Percentiles rank a stretch among this genome's conserved stretches.
Evolutionary conservation across 1,139 yeast species (phyloP).

Genomic region (Zygosaccharomyces sapae): DNA sequence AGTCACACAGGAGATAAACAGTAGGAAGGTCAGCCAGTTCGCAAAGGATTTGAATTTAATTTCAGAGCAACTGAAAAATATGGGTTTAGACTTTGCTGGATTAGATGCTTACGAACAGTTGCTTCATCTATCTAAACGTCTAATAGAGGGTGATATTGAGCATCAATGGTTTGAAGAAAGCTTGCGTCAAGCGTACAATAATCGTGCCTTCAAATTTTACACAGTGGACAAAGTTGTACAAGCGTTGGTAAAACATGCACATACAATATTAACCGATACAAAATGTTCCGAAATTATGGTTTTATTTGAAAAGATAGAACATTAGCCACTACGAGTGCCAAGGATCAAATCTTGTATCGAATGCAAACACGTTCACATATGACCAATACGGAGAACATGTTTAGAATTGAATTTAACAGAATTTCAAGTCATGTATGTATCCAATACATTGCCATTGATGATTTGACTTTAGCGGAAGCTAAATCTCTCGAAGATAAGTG

Average conservation of each 20-base stretch:
- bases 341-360: slow-evolving; percentile 85
- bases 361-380: slow-evolving; percentile 80
- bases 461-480: slow-evolving; percentile 76
- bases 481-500: slow-evolving; percentile 74
- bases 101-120: slow-evolving; percentile 75
- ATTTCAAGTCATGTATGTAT: slow-evolving; percentile 54
- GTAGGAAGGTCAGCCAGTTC: slow-evolving; percentile 68
- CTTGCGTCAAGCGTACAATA: slow-evolving; percentile 89
- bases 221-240: slow-evolving; percentile 92
- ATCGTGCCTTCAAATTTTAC: slow-evolving; percentile 86
- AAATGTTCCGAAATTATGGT: slow-evolving; percentile 77
- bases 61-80: slow-evolving; percentile 74
- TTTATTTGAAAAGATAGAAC: slow-evolving; percentile 74
- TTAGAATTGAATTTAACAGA: slow-evolving; percentile 72
- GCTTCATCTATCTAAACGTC: slow-evolving; percentile 62
- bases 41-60: slow-evolving; percentile 83
- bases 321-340: slow-evolving; percentile 54
- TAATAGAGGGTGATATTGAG: slow-evolving; percentile 88
- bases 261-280: slow-evolving; percentile 70
- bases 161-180: slow-evolving; percentile 96
- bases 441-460: slow-evolving; percentile 84
- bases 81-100: slow-evolving; percentile 67
- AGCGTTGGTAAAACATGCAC: slow-evolving; percentile 85
- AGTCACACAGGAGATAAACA: slow-evolving; percentile 67
- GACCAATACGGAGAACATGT: slow-evolving; percentile 86